A percentile compares a stretch with the other conserved stretches of the same genome.
phyloP scores from a whole-genome alignment of 2,329 filamentous ascomycete genomes.

The Cyphellophora attinorum region DNA sequence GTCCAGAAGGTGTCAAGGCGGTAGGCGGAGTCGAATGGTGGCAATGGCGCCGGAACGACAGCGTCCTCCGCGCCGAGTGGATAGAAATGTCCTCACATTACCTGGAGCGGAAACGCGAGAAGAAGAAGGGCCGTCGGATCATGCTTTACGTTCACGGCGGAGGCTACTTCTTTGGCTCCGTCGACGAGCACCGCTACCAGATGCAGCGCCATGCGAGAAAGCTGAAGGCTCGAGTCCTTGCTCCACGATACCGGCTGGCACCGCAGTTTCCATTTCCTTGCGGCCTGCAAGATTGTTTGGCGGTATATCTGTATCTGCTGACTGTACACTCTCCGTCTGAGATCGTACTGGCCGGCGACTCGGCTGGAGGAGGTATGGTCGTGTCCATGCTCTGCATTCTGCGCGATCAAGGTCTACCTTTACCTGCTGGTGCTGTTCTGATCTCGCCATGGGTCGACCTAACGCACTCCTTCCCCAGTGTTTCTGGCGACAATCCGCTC shows the following conservation, averaged over 20 bases:
- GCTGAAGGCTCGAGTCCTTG: slow-evolving; percentile 79
- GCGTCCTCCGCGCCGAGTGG: slow-evolving; percentile 74
- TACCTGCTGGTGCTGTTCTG: slow-evolving; percentile 81
- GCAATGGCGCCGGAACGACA: slow-evolving; percentile 68
- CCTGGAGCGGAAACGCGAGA: slow-evolving; percentile 55
- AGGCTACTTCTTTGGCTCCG: slow-evolving; percentile 89
- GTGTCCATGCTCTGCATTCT: slow-evolving; percentile 68
- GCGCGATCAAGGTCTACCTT: slow-evolving; percentile 69
- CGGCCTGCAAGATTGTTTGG: slow-evolving; percentile 79
- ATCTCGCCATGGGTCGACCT: slow-evolving; percentile 95
- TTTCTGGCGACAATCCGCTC: slow-evolving; percentile 59
- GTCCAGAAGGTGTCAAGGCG: slow-evolving; percentile 59
- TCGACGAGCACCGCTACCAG: slow-evolving; percentile 97
- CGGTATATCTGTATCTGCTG: slow-evolving; percentile 76
- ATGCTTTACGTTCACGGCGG: slow-evolving; percentile 95
- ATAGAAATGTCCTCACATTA: slow-evolving; percentile 88
- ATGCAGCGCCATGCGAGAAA: slow-evolving; percentile 93
- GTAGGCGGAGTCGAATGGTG: slow-evolving; percentile 82
- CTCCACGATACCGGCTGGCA: slow-evolving; percentile 75
- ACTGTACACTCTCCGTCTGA: slow-evolving; percentile 66
- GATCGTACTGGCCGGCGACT: slow-evolving; percentile 84
- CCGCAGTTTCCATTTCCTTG: slow-evolving; percentile 96
- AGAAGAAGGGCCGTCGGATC: slow-evolving; percentile 57
- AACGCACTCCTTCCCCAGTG: slow-evolving; percentile 88
- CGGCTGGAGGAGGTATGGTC: slow-evolving; percentile 86